Base-by-base conservation (phyloP, 352 stramenopile species). In the Phytopythium helicoides region DNA sequence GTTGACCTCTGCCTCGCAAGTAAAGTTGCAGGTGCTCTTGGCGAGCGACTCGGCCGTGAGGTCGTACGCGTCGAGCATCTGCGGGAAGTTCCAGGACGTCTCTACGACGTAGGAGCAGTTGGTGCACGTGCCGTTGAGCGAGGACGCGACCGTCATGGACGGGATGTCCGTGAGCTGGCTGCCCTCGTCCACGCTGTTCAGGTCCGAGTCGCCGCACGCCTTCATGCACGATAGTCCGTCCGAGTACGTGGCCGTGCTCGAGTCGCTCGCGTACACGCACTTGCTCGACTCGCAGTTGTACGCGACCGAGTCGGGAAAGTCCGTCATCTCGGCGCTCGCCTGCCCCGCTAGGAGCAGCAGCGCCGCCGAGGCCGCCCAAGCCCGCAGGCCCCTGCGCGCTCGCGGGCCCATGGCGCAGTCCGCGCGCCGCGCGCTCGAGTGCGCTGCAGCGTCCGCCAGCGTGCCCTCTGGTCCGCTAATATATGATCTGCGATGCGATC, bases 11-110 rank as follows among this genome's bases (percentile, higher is more conserved):
- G 86, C 63, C 44, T 79, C 58, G 7, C 66, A 65, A 12, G 69
- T 66, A 23, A 86, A 90, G 35, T 70, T 65, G 44, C 82, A 93
- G 9, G 47, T 39, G 5, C 41, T 45, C 8, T 58, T 49, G 6
- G 51, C 22, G 15, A 93, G 57, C 8, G 67, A 82, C 19, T 52
- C 45, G 7, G 62, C 31, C 10, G 78, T 73, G 6, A 93, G 53
- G 52, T 81, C 71, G 52, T 85, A 87, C n/a, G 74, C 72, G 28
- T 68, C 52, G 34, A 93, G 68, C 64, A 91, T 73, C 44, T 71
- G 64, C 3, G 82, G 82, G 45, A 93, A 93, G 57, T 91, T 83
- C 63, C 83, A 93, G 9, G 26, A 62, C 41, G 78, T 87, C 33
- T 56, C 40, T 8, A 74, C 60, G 28, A 82, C 62, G 45, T 88